These are phyloP conservation scores for Alnus rubra DNA, from an alignment of 306 rosid genomes.

Conservation along the genomic window DNA sequence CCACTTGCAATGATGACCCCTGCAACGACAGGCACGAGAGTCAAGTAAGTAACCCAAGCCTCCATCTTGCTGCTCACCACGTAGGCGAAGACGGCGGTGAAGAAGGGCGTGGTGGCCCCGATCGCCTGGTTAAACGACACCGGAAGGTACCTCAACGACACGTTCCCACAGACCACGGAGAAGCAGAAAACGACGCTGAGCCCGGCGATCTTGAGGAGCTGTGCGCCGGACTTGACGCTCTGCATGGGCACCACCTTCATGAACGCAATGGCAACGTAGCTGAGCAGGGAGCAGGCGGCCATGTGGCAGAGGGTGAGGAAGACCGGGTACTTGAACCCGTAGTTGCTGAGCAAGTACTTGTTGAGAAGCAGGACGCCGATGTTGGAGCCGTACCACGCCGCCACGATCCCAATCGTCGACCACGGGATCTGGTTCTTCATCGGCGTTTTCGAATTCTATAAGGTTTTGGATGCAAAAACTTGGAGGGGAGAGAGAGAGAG, in stretches of 20 bases:
- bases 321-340: slow-evolving; percentile 98
- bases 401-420: slow-evolving; percentile 64
- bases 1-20: slow-evolving; percentile 98
- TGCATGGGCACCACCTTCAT: slow-evolving; percentile 95
- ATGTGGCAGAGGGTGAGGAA: slow-evolving; percentile 99
- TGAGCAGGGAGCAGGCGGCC: slow-evolving; percentile 92
- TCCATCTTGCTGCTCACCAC: slow-evolving; percentile 80
- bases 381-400: slow-evolving; percentile 94
- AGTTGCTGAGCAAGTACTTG: slow-evolving; percentile 92
- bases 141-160: slow-evolving; percentile 58
- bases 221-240: slow-evolving; percentile 50
- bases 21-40: slow-evolving; percentile 90
- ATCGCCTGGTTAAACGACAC: slow-evolving; percentile 93
- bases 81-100: slow-evolving; percentile 95
- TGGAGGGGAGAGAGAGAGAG: too few species aligned
- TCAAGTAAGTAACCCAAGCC: slow-evolving; percentile 89
- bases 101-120: slow-evolving; percentile 97
- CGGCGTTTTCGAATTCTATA: too few species aligned
- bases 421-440: too few species aligned
- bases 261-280: slow-evolving; percentile 96
- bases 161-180: slow-evolving; percentile 92
- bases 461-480: too few species aligned
- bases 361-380: slow-evolving; percentile 87
- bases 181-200: slow-evolving; percentile 83
- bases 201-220: slow-evolving; percentile 83